Evolutionary conservation across 176 grass and related monocot genomes (phyloP), one percentile per base, ranked within the genome.

Genomic region (Neostapfia colusana): DNA sequence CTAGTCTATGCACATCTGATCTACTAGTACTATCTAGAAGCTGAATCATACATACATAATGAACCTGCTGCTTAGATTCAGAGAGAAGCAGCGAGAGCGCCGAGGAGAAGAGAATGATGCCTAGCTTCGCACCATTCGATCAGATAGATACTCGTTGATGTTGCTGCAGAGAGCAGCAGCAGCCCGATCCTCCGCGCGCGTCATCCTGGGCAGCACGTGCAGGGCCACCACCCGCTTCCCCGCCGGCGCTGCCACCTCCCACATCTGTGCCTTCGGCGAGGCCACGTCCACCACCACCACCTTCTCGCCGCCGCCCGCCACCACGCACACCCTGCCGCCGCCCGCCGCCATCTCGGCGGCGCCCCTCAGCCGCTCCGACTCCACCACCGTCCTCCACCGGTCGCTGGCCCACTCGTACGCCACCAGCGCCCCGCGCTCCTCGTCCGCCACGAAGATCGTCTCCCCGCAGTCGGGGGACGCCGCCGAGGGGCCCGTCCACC

Each of bases 181-280:
- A n/a, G n/a, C n/a, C n/a, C n/a, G n/a, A n/a, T n/a, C n/a, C n/a
- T n/a, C 31, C 31, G 75, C 41, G 0, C 79, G 79, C 16, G 82
- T 68, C 89, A 98, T 88, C 69, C 95, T 76, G 12, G 91, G 91
- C 2, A 98, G 87, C 20, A 98, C 75, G 79, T 98, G 91, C 72
- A 94, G 76, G 0, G 91, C 69, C 51, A 92, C 70, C 15, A 89
- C 77, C 40, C 81, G 77, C 85, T 92, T 86, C 60, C 95, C 95
- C 9, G 26, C 46, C 63, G 91, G 95, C 76, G 87, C 76, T 8
- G 81, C 82, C 64, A 94, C 87, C 48, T 73, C 85, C 91, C 89
- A 98, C 41, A 88, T 85, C 2, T 3, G 31, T 28, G 39, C 2
- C 31, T 31, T 31, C 31, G 31, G 3, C 10, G 53, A 56, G 2